phyloP scores from a whole-genome alignment of 768 basidiomycete genomes.

The Lyophyllum atratum region DNA sequence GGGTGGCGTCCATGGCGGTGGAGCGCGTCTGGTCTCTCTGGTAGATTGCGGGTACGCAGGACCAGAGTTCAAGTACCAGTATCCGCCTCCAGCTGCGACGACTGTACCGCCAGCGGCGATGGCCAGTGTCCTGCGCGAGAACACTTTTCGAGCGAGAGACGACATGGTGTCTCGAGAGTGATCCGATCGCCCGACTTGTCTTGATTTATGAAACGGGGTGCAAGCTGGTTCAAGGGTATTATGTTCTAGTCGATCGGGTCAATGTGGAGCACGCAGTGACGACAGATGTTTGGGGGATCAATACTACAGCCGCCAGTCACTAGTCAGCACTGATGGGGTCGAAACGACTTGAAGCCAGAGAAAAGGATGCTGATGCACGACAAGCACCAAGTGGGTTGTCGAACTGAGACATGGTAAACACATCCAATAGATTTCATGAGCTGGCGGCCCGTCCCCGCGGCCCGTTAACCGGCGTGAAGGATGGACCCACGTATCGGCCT shows the following conservation, averaged over 20 bases:
- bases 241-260: neutral
- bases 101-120: conserved; percentile 54
- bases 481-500: neutral
- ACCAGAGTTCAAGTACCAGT: conserved; percentile 75
- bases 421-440: neutral
- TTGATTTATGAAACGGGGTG: neutral
- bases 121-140: conserved; percentile 59
- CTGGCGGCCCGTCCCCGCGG: neutral
- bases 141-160: conserved; percentile 39
- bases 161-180: conserved; percentile 4
- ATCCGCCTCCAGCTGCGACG: conserved; percentile 57
- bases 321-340: neutral
- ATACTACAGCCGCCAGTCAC: neutral
- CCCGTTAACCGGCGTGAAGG: neutral
- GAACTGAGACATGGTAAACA: neutral
- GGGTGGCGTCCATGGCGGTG: conserved; percentile 80
- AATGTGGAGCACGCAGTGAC: neutral
- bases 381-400: neutral
- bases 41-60: conserved; percentile 67
- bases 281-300: neutral
- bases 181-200: neutral
- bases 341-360: too few species aligned
- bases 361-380: neutral
- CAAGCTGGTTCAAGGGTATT: neutral
- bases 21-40: conserved; percentile 67